Evolutionary conservation across 208 protist genomes (phyloP).

Genomic region (Blechomonas ayalai): DNA sequence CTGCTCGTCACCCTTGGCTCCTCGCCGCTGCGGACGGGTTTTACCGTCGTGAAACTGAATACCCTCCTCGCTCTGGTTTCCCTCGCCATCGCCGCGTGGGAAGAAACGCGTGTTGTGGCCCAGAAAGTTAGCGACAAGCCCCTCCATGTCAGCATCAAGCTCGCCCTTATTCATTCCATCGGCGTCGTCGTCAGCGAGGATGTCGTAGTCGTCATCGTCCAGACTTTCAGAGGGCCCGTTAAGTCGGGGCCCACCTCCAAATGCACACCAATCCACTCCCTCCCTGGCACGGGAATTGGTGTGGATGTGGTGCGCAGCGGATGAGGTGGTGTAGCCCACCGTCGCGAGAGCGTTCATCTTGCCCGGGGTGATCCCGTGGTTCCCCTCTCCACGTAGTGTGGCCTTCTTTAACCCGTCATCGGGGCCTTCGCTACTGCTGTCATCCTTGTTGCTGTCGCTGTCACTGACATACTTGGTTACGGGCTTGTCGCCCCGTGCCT

Average conservation of each 20-base stretch:
- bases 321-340: slow-evolving; percentile 15
- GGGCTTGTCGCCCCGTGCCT: slow-evolving; percentile 52
- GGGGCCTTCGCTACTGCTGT: slow-evolving; percentile 11
- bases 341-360: slow-evolving; percentile 18
- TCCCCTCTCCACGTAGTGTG: slow-evolving; percentile 3
- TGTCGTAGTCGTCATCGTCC: slow-evolving; percentile 51
- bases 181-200: slow-evolving; percentile 44
- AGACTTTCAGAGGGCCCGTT: too few relatives aligned
- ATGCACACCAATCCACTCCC: too few relatives aligned
- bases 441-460: slow-evolving; percentile 7
- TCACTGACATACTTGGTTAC: slow-evolving; percentile 8
- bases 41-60: slow-evolving; percentile 46
- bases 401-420: slow-evolving; percentile 50
- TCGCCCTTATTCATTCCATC: not conserved
- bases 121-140: slow-evolving; percentile 44
- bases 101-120: not conserved
- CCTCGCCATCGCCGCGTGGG: slow-evolving; percentile 2
- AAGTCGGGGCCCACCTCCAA: not conserved
- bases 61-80: slow-evolving; percentile 25
- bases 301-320: too few relatives aligned
- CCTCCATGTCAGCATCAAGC: slow-evolving; percentile 21
- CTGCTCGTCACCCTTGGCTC: too few relatives aligned
- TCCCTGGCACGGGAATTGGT: too few relatives aligned
- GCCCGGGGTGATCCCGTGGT: not conserved
- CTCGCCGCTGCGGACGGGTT: slow-evolving; percentile 6